Percentiles rank a stretch among this genome's conserved stretches.
Conservation (phyloP, 2,329 filamentous ascomycete genomes). For the Didymella arachidicola region DNA sequence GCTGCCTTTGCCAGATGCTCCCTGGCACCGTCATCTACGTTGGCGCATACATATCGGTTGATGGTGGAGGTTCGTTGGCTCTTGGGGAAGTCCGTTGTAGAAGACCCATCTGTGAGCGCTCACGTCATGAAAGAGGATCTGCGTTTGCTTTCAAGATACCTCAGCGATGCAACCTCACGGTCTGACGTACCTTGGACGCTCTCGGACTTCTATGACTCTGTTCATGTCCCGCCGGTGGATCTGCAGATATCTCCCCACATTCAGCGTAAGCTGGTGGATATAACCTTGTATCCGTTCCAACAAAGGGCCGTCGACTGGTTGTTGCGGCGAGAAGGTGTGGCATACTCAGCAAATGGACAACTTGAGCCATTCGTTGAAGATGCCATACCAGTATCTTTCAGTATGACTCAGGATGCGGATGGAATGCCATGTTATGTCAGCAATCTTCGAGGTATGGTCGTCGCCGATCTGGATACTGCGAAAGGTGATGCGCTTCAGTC, state of each 20-base stretch:
- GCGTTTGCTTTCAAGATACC: slow-evolving; percentile 37
- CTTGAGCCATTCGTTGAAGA: slow-evolving; percentile 23
- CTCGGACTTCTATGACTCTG: slow-evolving; percentile 73
- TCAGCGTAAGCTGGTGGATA: slow-evolving; percentile 36
- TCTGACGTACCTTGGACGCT: slow-evolving; percentile 54
- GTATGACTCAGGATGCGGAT: slow-evolving; percentile 54
- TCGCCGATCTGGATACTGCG: slow-evolving; percentile 59
- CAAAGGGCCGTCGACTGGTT: slow-evolving; percentile 75
- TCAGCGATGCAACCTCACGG: slow-evolving; percentile 22
- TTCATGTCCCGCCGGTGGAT: slow-evolving; percentile 65
- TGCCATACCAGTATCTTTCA: slow-evolving; percentile 57
- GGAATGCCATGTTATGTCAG: slow-evolving; percentile 65
- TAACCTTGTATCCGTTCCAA: slow-evolving; percentile 75
- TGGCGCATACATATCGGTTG: slow-evolving; percentile 27
- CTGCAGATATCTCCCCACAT: slow-evolving; percentile 41
- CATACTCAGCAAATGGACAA: slow-evolving; percentile 48
- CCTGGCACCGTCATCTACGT: slow-evolving; percentile 22
- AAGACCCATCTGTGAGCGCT: slow-evolving; percentile 27
- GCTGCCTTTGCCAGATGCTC: slow-evolving; percentile 40
- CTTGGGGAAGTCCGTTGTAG: slow-evolving; percentile 38
- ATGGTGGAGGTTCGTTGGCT: slow-evolving; percentile 42
- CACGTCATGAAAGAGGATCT: slow-evolving; percentile 35
- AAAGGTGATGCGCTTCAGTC: slow-evolving; percentile 48
- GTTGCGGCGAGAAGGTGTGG: slow-evolving; percentile 69
- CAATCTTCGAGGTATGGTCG: slow-evolving; percentile 67